Conservation (phyloP, 2,329 filamentous ascomycete genomes). For the Colletotrichum musicola region DNA sequence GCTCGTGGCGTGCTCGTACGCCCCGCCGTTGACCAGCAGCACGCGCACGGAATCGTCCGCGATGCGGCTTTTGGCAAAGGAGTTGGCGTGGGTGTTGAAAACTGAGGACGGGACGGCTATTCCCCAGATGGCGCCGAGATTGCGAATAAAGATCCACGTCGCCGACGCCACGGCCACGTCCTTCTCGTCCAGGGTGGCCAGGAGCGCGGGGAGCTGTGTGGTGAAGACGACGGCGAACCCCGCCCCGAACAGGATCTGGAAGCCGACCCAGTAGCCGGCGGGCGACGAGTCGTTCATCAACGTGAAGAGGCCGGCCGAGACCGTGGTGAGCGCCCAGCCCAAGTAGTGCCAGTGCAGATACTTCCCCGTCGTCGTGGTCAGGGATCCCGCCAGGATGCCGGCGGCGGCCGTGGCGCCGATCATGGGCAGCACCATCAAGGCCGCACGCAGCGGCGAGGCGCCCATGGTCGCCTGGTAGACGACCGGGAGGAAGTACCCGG, state of each 20-base stretch:
- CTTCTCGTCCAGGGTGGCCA: constrained; percentile 1
- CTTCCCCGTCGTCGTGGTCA: constrained; percentile 3
- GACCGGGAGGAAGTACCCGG: constrained; percentile 30
- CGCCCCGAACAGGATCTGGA: background rate
- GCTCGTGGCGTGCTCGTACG: too few species aligned
- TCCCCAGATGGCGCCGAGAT: constrained; percentile 7
- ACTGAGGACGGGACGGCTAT: constrained; percentile 5
- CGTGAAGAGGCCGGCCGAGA: background rate
- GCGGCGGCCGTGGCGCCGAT: background rate
- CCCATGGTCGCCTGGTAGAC: constrained; percentile 27
- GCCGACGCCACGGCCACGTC: constrained; percentile 8
- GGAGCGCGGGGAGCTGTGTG: constrained; percentile 4
- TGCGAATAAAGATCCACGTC: constrained; percentile 10
- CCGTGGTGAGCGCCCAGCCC: background rate
- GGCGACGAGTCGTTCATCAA: background rate
- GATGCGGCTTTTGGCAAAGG: too few species aligned
- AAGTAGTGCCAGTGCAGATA: background rate
- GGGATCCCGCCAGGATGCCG: background rate
- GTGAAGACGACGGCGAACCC: constrained; percentile 6
- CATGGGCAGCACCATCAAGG: constrained; percentile 20
- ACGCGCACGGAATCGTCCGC: too few species aligned
- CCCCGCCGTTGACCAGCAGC: too few species aligned
- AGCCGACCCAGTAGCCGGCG: background rate
- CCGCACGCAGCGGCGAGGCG: background rate
- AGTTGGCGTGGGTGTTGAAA: background rate